Percentiles rank a stretch among this genome's conserved stretches.
Evolutionary conservation across 2,329 filamentous ascomycete species (phyloP).

Genomic region (Nemania diffusa): DNA sequence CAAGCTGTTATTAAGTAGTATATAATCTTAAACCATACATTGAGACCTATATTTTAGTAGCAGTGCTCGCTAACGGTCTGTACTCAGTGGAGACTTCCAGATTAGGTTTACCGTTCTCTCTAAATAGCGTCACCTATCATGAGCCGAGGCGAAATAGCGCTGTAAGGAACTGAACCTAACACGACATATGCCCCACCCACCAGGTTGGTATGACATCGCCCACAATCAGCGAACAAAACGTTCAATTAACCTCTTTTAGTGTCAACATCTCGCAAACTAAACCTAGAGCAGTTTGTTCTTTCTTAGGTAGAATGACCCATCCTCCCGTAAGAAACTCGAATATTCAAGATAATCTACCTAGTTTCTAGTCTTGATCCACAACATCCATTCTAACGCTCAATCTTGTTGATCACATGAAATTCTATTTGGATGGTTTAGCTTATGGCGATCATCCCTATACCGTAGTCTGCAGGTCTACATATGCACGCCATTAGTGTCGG

Average conservation of each 20-base stretch:
- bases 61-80: no score
- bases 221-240: no score
- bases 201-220: no score
- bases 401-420: not conserved
- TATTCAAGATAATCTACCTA: not conserved
- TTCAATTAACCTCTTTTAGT: not conserved
- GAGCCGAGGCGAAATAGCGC: no score
- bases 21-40: no score
- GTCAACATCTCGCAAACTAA: slow-evolving; percentile 28
- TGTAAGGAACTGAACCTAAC: no score
- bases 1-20: no score
- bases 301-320: slow-evolving; percentile 13
- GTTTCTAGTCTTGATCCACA: not conserved
- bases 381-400: not conserved
- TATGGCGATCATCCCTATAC: not conserved
- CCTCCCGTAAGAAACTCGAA: not conserved
- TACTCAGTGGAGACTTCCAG: not conserved
- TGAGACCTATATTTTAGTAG: no score
- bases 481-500: not conserved
- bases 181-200: no score
- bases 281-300: slow-evolving; percentile 21
- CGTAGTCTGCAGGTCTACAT: not conserved
- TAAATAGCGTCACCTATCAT: not conserved
- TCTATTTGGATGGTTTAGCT: not conserved
- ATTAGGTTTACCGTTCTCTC: not conserved